Percentiles rank a stretch among this genome's conserved stretches.
Evolutionary conservation across 768 basidiomycete species (phyloP).

Genomic region (Sporobolomyces roseus): DNA sequence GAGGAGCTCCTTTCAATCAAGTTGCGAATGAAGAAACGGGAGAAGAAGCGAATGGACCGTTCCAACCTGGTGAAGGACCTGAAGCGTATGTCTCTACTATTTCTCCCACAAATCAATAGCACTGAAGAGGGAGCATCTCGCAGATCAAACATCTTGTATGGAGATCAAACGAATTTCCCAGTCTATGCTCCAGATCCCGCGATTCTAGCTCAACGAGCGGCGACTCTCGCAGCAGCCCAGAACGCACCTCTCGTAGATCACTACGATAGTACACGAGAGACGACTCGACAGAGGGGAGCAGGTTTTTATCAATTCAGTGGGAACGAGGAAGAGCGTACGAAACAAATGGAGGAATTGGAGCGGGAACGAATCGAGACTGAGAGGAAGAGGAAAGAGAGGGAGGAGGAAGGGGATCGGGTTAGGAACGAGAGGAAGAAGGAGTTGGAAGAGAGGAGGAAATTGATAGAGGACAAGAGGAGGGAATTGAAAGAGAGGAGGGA

Average conservation of each 20-base stretch:
- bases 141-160: conserved; percentile 45
- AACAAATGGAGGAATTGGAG: conserved; percentile 79
- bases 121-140: too few species aligned
- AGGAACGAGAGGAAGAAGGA: conserved; percentile 16
- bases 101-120: too few species aligned
- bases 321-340: conserved; percentile 71
- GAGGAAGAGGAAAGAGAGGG: conserved; percentile 18
- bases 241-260: conserved; percentile 69
- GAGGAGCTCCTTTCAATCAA: conserved; percentile 25
- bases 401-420: conserved; percentile 18
- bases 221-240: conserved; percentile 61
- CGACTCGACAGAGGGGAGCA: conserved; percentile 77
- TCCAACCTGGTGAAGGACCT: conserved; percentile 25
- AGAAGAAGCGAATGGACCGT: background rate
- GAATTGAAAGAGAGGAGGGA: conserved; percentile 33
- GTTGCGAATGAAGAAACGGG: background rate
- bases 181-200: conserved; percentile 80
- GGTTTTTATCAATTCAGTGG: conserved; percentile 86
- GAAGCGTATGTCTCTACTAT: too few species aligned
- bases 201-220: conserved; percentile 67
- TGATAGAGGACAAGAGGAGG: conserved; percentile 34
- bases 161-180: conserved; percentile 65
- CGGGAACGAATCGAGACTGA: conserved; percentile 70
- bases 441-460: conserved; percentile 24
- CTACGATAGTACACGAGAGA: conserved; percentile 74